Conservation (phyloP, 2,329 filamentous ascomycete species). For the Arthrobotrys iridis region DNA sequence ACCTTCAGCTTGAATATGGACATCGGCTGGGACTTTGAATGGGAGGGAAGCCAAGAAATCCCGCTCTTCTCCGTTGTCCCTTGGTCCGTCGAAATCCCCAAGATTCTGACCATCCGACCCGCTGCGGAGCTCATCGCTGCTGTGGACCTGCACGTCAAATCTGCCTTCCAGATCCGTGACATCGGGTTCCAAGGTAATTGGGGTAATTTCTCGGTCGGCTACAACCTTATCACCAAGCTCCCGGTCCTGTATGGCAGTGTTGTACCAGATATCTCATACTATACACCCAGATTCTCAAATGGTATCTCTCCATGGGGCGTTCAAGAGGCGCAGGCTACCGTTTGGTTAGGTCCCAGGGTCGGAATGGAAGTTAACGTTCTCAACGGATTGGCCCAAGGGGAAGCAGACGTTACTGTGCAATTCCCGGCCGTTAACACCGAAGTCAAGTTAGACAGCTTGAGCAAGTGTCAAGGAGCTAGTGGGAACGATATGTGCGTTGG, state of each 20-base stretch:
- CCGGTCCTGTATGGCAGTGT: conserved; percentile 11
- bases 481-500: conserved; percentile 24
- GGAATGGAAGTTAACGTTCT: conserved; percentile 17
- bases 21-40: conserved; percentile 21
- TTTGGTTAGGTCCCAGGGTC: conserved; percentile 26
- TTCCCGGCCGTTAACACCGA: conserved; percentile 22
- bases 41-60: not conserved
- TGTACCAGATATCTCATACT: conserved; percentile 10
- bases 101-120: conserved; percentile 11
- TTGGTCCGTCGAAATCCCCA: conserved; percentile 24
- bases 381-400: not conserved
- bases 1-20: conserved; percentile 31
- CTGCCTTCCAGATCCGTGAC: conserved; percentile 24
- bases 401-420: conserved; percentile 15
- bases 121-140: conserved; percentile 15
- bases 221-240: conserved; percentile 33
- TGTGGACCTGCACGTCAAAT: conserved; percentile 21
- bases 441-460: not conserved
- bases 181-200: conserved; percentile 17
- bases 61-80: conserved; percentile 20
- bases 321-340: conserved; percentile 15
- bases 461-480: conserved; percentile 11
- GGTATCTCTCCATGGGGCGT: conserved; percentile 18
- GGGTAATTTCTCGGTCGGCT: conserved; percentile 26
- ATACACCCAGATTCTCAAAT: not conserved